These are phyloP conservation scores for Lantana camara DNA, from an alignment of 257 asterid genomes.

Conservation along the genomic window DNA sequence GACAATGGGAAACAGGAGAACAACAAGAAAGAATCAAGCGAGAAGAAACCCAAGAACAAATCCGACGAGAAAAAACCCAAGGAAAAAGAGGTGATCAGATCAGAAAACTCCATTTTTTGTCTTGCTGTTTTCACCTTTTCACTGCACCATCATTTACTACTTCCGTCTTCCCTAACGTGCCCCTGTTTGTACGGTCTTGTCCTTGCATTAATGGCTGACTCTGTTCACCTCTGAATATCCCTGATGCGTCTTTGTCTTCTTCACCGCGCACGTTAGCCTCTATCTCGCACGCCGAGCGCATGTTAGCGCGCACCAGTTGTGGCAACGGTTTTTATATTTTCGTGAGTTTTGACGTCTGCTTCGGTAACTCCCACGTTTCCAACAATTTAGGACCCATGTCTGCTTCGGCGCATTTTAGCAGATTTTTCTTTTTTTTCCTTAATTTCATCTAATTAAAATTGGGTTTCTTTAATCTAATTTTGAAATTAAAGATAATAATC, in stretches of 20 bases:
- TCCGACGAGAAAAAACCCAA: conserved; percentile 48
- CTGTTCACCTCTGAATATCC: conserved; percentile 17
- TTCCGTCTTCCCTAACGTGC: conserved; percentile 23
- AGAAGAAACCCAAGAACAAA: conserved; percentile 36
- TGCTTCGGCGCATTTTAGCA: conserved; percentile 16
- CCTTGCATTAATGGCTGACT: conserved; percentile 32
- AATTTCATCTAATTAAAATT: neutral
- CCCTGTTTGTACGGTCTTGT: conserved; percentile 15
- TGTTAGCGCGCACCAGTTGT: conserved; percentile 24
- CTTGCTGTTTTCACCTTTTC: neutral
- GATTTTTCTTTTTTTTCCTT: no score
- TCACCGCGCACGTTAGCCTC: conserved; percentile 37
- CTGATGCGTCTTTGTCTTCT: conserved; percentile 27
- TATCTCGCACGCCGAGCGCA: conserved; percentile 18
- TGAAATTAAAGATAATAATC: neutral
- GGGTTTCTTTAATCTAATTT: neutral
- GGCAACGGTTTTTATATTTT: neutral
- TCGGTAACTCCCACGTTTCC: conserved; percentile 32
- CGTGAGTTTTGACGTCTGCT: neutral
- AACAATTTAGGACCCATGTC: conserved; percentile 15
- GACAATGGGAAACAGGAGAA: conserved; percentile 28
- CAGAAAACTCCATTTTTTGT: neutral
- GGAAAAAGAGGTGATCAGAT: conserved; percentile 41
- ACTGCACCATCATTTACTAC: neutral
- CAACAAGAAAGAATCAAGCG: conserved; percentile 37